Conservation (phyloP, 2,329 filamentous ascomycete species). For the Pseudodiploospora longispora region DNA sequence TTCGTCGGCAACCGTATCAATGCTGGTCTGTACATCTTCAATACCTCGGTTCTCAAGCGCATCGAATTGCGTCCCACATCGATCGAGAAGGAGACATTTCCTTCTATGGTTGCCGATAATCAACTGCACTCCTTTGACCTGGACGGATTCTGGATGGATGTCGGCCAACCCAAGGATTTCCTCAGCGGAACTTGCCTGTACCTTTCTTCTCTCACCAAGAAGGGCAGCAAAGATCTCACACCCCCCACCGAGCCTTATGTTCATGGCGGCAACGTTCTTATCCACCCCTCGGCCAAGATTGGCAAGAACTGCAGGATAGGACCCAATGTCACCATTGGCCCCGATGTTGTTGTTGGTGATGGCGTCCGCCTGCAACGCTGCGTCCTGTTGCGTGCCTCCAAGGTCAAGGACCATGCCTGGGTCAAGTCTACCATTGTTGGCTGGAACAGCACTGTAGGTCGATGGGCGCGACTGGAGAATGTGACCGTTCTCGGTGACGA, state of each 20-base stretch:
- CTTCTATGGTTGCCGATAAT: conserved; percentile 80
- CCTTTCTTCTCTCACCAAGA: conserved; percentile 86
- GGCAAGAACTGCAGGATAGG: conserved; percentile 98
- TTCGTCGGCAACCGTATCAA: conserved; percentile 99
- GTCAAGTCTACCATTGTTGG: conserved; percentile 97
- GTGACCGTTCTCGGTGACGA: conserved; percentile 97
- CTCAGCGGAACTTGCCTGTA: conserved; percentile 92
- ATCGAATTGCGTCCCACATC: conserved; percentile 95
- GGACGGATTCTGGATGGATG: conserved; percentile 99
- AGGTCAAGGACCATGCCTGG: conserved; percentile 98
- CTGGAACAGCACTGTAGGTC: conserved; percentile 94
- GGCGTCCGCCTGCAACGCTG: conserved; percentile 91
- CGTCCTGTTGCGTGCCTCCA: conserved; percentile 79
- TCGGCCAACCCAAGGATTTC: conserved; percentile 98
- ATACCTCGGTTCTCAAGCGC: conserved; percentile 79
- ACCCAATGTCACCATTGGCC: conserved; percentile 92
- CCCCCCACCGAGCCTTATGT: conserved; percentile 70
- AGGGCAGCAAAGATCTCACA: conserved; percentile 75
- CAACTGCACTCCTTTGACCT: conserved; percentile 93
- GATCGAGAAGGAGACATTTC: conserved; percentile 99
- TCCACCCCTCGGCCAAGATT: conserved; percentile 90
- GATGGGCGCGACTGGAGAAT: conserved; percentile 95
- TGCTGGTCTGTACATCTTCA: conserved; percentile 95
- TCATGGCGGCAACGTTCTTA: conserved; percentile 89
- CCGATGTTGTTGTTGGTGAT: conserved; percentile 84